phyloP scores from a whole-genome alignment of 768 basidiomycete species.

The Lentinula boryana region DNA sequence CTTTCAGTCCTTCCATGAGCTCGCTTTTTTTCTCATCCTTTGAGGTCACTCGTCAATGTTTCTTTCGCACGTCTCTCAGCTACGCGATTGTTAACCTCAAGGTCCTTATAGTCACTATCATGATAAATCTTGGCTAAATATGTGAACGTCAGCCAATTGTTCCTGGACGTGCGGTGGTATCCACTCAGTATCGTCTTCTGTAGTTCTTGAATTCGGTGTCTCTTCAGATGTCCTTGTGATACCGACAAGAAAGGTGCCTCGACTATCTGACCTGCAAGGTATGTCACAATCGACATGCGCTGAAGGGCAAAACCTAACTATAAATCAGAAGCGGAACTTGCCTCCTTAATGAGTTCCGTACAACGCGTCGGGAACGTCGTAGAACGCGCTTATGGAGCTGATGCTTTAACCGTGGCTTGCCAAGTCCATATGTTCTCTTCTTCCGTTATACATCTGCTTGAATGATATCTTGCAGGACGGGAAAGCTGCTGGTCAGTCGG shows the following conservation, averaged over 20 bases:
- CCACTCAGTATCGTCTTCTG: neutral
- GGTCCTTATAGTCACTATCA: neutral
- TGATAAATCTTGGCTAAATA: neutral
- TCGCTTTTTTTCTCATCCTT: slow-evolving; percentile 68
- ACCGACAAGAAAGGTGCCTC: slow-evolving; percentile 48
- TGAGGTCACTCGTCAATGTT: slow-evolving; percentile 71
- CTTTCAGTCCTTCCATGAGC: slow-evolving; percentile 2
- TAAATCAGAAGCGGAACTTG: slow-evolving; percentile 51
- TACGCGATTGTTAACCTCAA: slow-evolving; percentile 94
- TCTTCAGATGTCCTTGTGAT: slow-evolving; percentile 56
- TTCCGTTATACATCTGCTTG: neutral
- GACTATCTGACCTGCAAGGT: slow-evolving; percentile 53
- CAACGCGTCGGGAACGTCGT: slow-evolving; percentile 75
- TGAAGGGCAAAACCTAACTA: neutral
- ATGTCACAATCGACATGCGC: neutral
- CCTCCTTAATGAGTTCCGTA: slow-evolving; percentile 75
- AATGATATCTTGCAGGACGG: slow-evolving; percentile 56
- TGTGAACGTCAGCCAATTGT: slow-evolving; percentile 57
- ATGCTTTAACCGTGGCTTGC: slow-evolving; percentile 82
- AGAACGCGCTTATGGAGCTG: slow-evolving; percentile 76
- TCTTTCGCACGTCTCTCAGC: slow-evolving; percentile 62
- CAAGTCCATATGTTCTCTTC: slow-evolving; percentile 47
- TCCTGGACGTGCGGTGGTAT: slow-evolving; percentile 73
- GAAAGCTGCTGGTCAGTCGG: slow-evolving; percentile 71
- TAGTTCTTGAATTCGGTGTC: neutral